Evolutionary conservation across 2,329 filamentous ascomycete species (phyloP), one percentile per base, ranked within the genome.

Genomic region (Colletotrichum shisoi): DNA sequence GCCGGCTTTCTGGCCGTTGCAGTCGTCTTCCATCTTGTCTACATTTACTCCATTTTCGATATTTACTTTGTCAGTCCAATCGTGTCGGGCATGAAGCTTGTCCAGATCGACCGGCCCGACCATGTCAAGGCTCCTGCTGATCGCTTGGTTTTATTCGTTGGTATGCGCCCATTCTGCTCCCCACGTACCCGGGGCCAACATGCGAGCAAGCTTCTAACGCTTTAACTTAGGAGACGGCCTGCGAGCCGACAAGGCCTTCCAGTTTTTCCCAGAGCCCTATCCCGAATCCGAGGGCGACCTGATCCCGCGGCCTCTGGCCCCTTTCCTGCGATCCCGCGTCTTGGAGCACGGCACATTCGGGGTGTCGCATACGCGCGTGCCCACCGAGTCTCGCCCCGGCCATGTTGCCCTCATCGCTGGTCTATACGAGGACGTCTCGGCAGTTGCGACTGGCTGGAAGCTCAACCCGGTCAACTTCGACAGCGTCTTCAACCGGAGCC

Each of bases 31-130:
- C 96, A 99, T 79, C 78, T 98, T 61, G 87, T 96, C 71, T 99
- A 99, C 78, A 90, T 97, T 63, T 91, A 90, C 76, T 97, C 93
- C 68, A 98, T 98, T 74, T 99, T 99, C 80, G 94, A 97, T 78
- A 95, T 98, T 71, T 98, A 99, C 80, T 99, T 99, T 76, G 93
- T 97, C 76, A 97, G 93, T 77, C 95, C 95, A 24, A 95, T 99
- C 72, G 95, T 98, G 62, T 91, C 90, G 82, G 95, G 95, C 75
- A 99, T 99, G 95, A 88, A 86, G 74, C 86, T 93, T 68, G 94
- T 93, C 79, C 81, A 83, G 52, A 83, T 96, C 44, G 87, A 93
- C 67, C 84, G 89, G 62, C 80, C 85, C 45, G 72, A 79, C 48
- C 79, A 81, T 58, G 78, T 78, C 57, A 88, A 90, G 77, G 87